Conservation (phyloP, 768 basidiomycete species). For the Tylopilus felleus region DNA sequence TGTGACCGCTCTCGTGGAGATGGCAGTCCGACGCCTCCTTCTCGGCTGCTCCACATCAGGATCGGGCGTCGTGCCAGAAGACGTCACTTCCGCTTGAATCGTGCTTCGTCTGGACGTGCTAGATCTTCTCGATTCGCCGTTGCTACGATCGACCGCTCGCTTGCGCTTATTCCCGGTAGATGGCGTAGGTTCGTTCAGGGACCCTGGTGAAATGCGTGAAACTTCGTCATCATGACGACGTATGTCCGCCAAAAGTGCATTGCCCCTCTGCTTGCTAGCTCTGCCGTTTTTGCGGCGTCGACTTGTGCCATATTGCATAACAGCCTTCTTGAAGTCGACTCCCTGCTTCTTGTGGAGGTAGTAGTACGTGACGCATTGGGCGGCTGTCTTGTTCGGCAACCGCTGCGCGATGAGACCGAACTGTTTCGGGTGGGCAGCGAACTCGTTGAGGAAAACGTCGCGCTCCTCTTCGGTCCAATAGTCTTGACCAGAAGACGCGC, state of each 20-base stretch:
- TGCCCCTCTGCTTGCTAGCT: slow-evolving; percentile 75
- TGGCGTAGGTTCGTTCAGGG: slow-evolving; percentile 21
- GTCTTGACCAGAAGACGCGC: slow-evolving; percentile 65
- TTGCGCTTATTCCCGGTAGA: slow-evolving; percentile 40
- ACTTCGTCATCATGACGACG: slow-evolving; percentile 62
- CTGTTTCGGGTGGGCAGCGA: slow-evolving; percentile 85
- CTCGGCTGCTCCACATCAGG: slow-evolving; percentile 61
- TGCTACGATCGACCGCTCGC: slow-evolving; percentile 31
- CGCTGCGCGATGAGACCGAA: slow-evolving; percentile 87
- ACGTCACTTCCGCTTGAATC: slow-evolving; percentile 47
- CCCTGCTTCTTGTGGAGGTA: slow-evolving; percentile 90
- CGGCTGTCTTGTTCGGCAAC: slow-evolving; percentile 78
- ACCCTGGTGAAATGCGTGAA: slow-evolving; percentile 24
- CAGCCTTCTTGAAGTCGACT: slow-evolving; percentile 80
- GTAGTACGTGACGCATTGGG: slow-evolving; percentile 91
- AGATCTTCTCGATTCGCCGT: slow-evolving; percentile 35
- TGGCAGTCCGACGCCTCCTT: slow-evolving; percentile 38
- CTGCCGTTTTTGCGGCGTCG: slow-evolving; percentile 59
- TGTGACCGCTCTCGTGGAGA: slow-evolving; percentile 25
- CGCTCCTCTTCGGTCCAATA: slow-evolving; percentile 90
- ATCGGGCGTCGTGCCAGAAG: slow-evolving; percentile 52
- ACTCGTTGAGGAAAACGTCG: slow-evolving; percentile 72
- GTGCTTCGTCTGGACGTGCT: slow-evolving; percentile 37
- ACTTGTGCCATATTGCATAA: slow-evolving; percentile 61
- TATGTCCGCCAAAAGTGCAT: slow-evolving; percentile 79